Conservation (phyloP, 371 early-diverging fungal species). For the Syncephalastrum monosporum region DNA sequence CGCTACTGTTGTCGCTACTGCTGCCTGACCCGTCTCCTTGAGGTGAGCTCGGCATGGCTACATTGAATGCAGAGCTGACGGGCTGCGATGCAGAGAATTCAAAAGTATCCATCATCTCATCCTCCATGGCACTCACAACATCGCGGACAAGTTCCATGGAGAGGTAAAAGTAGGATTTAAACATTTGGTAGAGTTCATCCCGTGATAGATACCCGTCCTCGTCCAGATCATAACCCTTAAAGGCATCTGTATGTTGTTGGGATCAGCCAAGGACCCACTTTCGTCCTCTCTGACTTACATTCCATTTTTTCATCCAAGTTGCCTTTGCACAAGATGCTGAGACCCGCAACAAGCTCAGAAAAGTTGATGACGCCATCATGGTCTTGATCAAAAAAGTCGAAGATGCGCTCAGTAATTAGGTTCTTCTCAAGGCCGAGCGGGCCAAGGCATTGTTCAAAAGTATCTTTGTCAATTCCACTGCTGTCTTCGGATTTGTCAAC, state of each 20-base stretch:
- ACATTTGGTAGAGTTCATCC: slow-evolving; percentile 84
- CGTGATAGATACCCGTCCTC: slow-evolving; percentile 84
- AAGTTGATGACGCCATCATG: slow-evolving; percentile 75
- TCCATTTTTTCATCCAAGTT: slow-evolving; percentile 85
- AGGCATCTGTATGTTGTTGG: slow-evolving; percentile 63
- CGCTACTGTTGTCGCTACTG: slow-evolving; percentile 9
- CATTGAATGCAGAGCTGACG: slow-evolving; percentile 90
- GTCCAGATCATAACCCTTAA: slow-evolving; percentile 92
- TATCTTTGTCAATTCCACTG: slow-evolving; percentile 76
- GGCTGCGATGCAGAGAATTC: slow-evolving; percentile 91
- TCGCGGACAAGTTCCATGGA: slow-evolving; percentile 88
- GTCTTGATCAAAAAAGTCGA: slow-evolving; percentile 88
- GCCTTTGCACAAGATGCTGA: slow-evolving; percentile 84
- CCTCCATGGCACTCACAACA: slow-evolving; percentile 88
- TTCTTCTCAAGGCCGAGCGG: slow-evolving; percentile 84
- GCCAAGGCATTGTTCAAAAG: slow-evolving; percentile 86
- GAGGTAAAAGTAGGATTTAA: slow-evolving; percentile 88
- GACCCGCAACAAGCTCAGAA: slow-evolving; percentile 79
- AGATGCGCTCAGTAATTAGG: slow-evolving; percentile 85
- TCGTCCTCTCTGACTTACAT: slow-evolving; percentile 48
- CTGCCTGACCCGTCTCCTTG: slow-evolving; percentile 21
- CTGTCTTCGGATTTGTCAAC: slow-evolving; percentile 44
- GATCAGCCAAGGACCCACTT: background rate
- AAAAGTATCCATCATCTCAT: slow-evolving; percentile 85
- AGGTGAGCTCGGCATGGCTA: slow-evolving; percentile 64